A percentile compares a stretch with the other conserved stretches of the same genome.
phyloP scores from a whole-genome alignment of 208 protist species.

The Crithidia expoeki region DNA sequence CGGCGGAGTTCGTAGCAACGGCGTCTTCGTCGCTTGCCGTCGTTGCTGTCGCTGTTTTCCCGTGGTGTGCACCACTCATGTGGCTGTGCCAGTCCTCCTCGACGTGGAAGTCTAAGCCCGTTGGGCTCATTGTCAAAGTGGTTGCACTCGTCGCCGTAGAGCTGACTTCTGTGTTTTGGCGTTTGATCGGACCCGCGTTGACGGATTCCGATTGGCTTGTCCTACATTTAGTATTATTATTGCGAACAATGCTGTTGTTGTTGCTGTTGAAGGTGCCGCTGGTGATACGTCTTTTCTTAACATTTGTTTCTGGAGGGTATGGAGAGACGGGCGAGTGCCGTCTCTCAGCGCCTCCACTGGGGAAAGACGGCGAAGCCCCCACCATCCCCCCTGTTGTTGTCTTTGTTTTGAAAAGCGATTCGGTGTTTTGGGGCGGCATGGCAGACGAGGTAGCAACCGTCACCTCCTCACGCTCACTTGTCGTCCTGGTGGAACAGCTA shows the following conservation, averaged over 20 bases:
- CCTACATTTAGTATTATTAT: too few species aligned
- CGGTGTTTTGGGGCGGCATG: not conserved
- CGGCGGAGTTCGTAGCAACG: not conserved
- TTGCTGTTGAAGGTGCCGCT: too few species aligned
- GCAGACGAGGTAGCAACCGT: not conserved
- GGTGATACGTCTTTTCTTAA: too few species aligned
- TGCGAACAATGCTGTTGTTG: too few species aligned
- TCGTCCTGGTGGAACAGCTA: not conserved
- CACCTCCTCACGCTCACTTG: not conserved
- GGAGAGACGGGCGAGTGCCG: too few species aligned
- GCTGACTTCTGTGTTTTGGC: not conserved
- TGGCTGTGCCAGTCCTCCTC: not conserved
- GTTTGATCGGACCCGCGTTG: not conserved
- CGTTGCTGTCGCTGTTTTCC: not conserved
- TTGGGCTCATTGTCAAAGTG: not conserved
- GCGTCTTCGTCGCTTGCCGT: not conserved
- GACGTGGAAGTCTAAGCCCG: not conserved
- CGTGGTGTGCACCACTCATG: not conserved
- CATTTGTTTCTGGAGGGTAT: too few species aligned
- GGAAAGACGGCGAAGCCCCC: too few species aligned
- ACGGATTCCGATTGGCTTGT: not conserved
- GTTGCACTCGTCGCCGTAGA: conserved; percentile 9
- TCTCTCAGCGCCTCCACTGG: too few species aligned
- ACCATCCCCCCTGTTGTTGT: not conserved
- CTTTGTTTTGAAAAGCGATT: not conserved